phyloP scores from a whole-genome alignment of 768 basidiomycete species.

The Russula vinacea region DNA sequence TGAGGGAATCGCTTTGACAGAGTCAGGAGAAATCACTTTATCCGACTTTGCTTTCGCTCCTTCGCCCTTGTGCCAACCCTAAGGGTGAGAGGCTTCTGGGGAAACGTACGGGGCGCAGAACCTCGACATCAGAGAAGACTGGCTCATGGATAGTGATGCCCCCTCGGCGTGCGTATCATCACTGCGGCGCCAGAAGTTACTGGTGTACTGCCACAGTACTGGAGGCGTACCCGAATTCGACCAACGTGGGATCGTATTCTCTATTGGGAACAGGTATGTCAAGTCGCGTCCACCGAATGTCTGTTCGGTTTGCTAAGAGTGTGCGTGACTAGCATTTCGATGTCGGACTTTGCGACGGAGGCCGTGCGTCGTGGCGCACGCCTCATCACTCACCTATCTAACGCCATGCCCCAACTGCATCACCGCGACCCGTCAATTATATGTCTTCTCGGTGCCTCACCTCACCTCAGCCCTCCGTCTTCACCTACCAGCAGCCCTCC shows the following conservation, averaged over 20 bases:
- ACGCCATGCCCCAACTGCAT: slow-evolving; percentile 87
- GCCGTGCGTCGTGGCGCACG: slow-evolving; percentile 71
- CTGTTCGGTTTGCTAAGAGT: slow-evolving; percentile 15
- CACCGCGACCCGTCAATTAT: slow-evolving; percentile 92
- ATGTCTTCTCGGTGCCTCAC: slow-evolving; percentile 80
- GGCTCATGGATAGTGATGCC: slow-evolving; percentile 52
- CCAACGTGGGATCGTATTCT: slow-evolving; percentile 68
- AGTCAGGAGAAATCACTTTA: slow-evolving; percentile 79
- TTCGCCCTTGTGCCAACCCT: slow-evolving; percentile 63
- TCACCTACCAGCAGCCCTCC: slow-evolving; percentile 37
- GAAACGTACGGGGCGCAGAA: slow-evolving; percentile 68
- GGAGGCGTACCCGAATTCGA: slow-evolving; percentile 54
- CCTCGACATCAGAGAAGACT: slow-evolving; percentile 60
- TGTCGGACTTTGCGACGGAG: slow-evolving; percentile 67
- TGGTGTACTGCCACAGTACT: slow-evolving; percentile 84
- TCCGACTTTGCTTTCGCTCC: slow-evolving; percentile 62
- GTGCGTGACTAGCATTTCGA: slow-evolving; percentile 54
- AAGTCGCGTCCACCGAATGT: not conserved
- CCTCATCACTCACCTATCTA: slow-evolving; percentile 91
- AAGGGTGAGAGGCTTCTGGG: slow-evolving; percentile 73
- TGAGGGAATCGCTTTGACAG: slow-evolving; percentile 39
- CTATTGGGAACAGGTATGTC: slow-evolving; percentile 82
- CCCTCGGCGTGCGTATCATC: slow-evolving; percentile 67
- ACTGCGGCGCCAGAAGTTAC: slow-evolving; percentile 85
- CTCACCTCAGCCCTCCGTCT: slow-evolving; percentile 49